Base-by-base conservation (phyloP, 805 yeast genomes). In the Cyberlindnera mississippiensis region DNA sequence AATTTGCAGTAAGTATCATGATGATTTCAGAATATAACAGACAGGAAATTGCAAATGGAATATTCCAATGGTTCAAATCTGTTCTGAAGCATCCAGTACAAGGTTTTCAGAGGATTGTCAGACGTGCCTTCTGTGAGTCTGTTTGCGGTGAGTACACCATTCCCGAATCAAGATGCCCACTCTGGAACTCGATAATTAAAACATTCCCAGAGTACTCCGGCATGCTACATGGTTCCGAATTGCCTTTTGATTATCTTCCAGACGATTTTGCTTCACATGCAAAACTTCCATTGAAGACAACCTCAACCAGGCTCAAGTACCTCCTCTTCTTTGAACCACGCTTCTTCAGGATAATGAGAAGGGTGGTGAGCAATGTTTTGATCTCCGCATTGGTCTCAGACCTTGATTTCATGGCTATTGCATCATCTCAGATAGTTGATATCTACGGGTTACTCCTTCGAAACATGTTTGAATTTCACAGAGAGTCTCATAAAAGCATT, bases 401-500 rank as follows among this genome's bases (percentile, higher is more conserved):
- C 33, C 47, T 69, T 3, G 54, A 57, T 0, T 68, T 62, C 46
- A 82, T 83, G 51, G 60, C 65, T 1, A 46, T 60, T 12, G 76
- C 82, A 42, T 67, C 80, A 15, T 55, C 62, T 13, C 86, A 82
- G 44, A 67, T 79, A 32, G 64, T 78, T 13, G 71, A 72, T 32
- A 68, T 82, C 0, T 78, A 75, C 49, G 82, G 77, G 37, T 74
- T 64, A 22, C 60, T 73, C 35, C 54, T 79, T 4, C 69, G 69
- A 13, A 65, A 71, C 10, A 63, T 74, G 40, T 76, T 79, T n/a
- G 56, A 62, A 16, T 67, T 78, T 48, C 99, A 93, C 56, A 72
- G 96, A 45, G 98, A 93, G 56, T 95, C 96, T 0, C 96, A 89
- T 52, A 64, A 77, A 41, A 86, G 90, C 11, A 72, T 85, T 4